These are phyloP conservation scores for Adiantum capillusveneris DNA, from an alignment of 75 land plant genomes.

Conservation along the genomic window DNA sequence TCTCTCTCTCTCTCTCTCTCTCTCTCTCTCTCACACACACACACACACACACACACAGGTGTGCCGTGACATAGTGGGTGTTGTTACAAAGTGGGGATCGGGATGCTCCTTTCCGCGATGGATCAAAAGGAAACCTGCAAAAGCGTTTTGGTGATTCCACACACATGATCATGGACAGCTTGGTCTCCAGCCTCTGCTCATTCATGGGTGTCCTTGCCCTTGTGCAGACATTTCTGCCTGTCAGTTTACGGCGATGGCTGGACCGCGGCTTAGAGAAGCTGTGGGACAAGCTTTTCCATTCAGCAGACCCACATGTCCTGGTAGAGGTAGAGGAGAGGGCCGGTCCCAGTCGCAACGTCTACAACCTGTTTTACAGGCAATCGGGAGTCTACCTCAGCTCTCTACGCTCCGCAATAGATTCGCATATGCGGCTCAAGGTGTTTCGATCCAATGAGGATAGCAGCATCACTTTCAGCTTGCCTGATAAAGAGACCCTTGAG, in stretches of 20 bases:
- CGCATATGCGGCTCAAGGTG: not conserved
- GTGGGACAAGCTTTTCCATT: not conserved
- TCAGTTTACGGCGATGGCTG: not conserved
- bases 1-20: no score
- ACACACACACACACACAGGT: no score
- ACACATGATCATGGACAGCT: not conserved
- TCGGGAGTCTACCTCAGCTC: not conserved
- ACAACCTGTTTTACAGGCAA: not conserved
- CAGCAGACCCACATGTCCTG: not conserved
- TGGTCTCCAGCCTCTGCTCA: not conserved
- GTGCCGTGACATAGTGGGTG: no score
- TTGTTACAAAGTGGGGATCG: no score
- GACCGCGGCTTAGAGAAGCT: not conserved
- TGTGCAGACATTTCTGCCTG: not conserved
- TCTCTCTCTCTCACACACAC: no score
- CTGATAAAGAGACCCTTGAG: slow-evolving; percentile 50
- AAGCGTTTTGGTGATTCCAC: no score
- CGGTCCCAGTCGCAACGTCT: not conserved
- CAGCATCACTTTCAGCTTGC: slow-evolving; percentile 56
- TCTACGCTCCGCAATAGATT: not conserved
- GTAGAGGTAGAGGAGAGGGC: not conserved
- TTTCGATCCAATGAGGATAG: slow-evolving; percentile 48
- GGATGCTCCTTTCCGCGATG: no score
- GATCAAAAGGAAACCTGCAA: no score
- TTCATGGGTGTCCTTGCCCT: not conserved